Evolutionary conservation across 164 flowering plant genomes (phyloP).

Genomic region (Magnolia sinica): DNA sequence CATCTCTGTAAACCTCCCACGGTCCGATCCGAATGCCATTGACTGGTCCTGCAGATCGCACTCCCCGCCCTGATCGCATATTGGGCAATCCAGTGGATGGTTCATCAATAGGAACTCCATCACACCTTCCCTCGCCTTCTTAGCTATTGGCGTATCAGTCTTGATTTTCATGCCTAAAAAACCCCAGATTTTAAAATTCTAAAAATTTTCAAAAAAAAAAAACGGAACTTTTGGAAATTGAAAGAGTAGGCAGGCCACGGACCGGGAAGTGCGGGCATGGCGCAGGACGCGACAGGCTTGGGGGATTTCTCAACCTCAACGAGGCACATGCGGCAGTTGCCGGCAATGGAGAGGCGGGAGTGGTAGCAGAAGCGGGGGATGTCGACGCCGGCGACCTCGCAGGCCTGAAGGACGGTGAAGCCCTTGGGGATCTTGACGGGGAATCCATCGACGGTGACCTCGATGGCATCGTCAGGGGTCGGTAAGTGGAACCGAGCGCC

Average conservation of each 20-base stretch:
- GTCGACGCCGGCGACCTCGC: conserved; percentile 94
- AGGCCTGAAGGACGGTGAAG: conserved; percentile 88
- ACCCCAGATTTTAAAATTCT: not conserved
- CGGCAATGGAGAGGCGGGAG: conserved; percentile 86
- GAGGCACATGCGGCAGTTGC: conserved; percentile 97
- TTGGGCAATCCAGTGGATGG: conserved; percentile 98
- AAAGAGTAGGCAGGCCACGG: conserved; percentile 2
- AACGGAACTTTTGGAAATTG: no score
- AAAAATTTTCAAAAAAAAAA: not conserved
- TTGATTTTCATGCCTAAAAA: conserved; percentile 92
- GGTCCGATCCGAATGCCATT: conserved; percentile 99
- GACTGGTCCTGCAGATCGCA: conserved; percentile 99
- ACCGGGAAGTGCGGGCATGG: conserved; percentile 99
- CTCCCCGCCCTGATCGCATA: conserved; percentile 99
- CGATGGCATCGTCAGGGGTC: conserved; percentile 84
- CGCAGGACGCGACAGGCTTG: conserved; percentile 98
- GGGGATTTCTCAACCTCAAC: conserved; percentile 99
- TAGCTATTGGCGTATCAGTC: conserved; percentile 92
- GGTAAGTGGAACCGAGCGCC: conserved; percentile 78
- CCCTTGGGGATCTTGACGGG: conserved; percentile 96
- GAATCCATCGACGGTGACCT: conserved; percentile 90
- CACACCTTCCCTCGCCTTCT: conserved; percentile 98
- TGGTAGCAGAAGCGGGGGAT: conserved; percentile 96
- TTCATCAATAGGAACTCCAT: conserved; percentile 99
- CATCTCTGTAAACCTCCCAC: conserved; percentile 95